Conservation (phyloP, 2,329 filamentous ascomycete genomes). For the Emergomyces africanus region DNA sequence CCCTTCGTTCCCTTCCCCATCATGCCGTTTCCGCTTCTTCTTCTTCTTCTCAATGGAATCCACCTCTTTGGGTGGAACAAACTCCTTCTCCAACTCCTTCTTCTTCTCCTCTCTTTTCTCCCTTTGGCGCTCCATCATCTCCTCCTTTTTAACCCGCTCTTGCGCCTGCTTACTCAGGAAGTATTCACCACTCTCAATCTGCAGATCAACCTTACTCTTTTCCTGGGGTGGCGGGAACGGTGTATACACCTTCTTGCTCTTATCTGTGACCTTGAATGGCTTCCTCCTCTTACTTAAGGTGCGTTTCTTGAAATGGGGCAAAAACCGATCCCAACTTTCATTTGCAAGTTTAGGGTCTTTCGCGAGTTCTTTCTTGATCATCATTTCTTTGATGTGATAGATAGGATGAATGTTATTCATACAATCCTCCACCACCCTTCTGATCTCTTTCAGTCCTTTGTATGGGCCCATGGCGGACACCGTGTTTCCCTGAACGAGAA, state of each 20-base stretch:
- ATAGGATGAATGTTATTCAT: slow-evolving; percentile 89
- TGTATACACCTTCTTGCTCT: slow-evolving; percentile 87
- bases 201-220: slow-evolving; percentile 97
- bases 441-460: slow-evolving; percentile 85
- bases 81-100: slow-evolving; percentile 73
- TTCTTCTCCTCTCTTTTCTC: slow-evolving; percentile 79
- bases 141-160: slow-evolving; percentile 66
- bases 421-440: slow-evolving; percentile 82
- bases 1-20: background rate
- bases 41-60: slow-evolving; percentile 39
- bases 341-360: slow-evolving; percentile 77
- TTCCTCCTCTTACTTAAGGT: slow-evolving; percentile 71
- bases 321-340: slow-evolving; percentile 91
- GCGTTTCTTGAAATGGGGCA: slow-evolving; percentile 94
- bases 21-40: slow-evolving; percentile 17
- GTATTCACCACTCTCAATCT: slow-evolving; percentile 97
- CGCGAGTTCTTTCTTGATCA: slow-evolving; percentile 85
- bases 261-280: slow-evolving; percentile 81
- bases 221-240: slow-evolving; percentile 94
- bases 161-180: slow-evolving; percentile 89
- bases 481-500: slow-evolving; percentile 93
- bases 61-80: slow-evolving; percentile 72
- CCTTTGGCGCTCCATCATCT: slow-evolving; percentile 71
- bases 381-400: slow-evolving; percentile 89
- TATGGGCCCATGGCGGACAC: slow-evolving; percentile 84